Base-by-base conservation (phyloP, 164 flowering plant species). In the Nelumbo lutea region DNA sequence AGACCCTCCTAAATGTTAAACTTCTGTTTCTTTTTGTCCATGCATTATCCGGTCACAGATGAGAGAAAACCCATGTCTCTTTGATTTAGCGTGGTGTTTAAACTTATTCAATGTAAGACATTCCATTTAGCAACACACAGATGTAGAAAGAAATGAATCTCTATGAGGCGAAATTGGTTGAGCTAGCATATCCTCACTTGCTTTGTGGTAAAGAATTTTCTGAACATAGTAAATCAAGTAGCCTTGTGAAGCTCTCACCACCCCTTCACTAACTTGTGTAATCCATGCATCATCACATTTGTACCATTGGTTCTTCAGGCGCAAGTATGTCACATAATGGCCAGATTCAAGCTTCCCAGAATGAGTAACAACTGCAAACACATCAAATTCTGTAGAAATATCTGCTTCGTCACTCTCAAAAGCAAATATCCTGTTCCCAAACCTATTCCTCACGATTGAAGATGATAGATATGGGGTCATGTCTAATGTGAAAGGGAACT, bases 211-310 rank as follows among this genome's bases (percentile, higher is more conserved):
- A 46, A 79, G 76, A 74, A 42, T 71, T 67, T 81, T 83, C 75
- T 85, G 88, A 15, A 83, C 83, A 68, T 88, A 88, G 65, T 82
- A 86, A 58, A 88, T 62, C 88, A 88, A 76, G 66, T 88, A 86
- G 61, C 85, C 78, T 76, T 88, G 86, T 11, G 83, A 80, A 66
- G 87, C 86, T 72, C 90, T 75, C 48, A 88, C 93, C 1, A 71
- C 63, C 52, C 62, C 70, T 45, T 88, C 90, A 48, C 86, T 85
- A 45, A 83, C 93, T 65, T 85, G 83, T 6, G 80, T 81, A 38
- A 88, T 79, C 93, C 93, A 88, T 44, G 90, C 87, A 81, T 88
- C 90, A 63, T 88, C 90, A 61, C 90, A 88, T 72, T 80, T 86
- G 81, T 88, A 88, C 93, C 93, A 88, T 55, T 77, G 84, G 61